Conservation (phyloP, 2,329 filamentous ascomycete genomes). For the Colletotrichum zoysiae region DNA sequence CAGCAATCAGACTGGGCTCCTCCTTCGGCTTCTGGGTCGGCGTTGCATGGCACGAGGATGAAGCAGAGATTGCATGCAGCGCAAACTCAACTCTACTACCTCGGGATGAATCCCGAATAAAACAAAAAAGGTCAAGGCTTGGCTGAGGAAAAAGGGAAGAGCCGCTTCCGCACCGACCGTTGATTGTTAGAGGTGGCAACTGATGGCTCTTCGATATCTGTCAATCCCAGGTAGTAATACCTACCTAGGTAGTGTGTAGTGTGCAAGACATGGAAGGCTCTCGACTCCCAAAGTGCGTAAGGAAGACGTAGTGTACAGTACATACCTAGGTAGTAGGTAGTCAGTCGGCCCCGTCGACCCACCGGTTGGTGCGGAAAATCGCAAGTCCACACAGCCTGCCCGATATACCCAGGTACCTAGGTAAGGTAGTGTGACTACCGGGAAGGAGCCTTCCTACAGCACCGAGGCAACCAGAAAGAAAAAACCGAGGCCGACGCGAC, state of each 20-base stretch:
- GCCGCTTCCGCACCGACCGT: conserved; percentile 2
- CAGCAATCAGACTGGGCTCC: conserved; percentile 6
- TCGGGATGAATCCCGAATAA: conserved; percentile 3
- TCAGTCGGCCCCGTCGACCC: conserved; percentile 6
- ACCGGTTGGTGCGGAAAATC: conserved; percentile 5
- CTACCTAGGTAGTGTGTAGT: no score
- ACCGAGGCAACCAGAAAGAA: background rate
- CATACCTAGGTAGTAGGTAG: no score
- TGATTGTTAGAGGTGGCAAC: conserved; percentile 5
- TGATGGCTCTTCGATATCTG: background rate
- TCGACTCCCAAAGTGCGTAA: background rate
- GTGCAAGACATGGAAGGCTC: conserved; percentile 10
- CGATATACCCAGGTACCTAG: no score
- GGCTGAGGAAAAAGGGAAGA: background rate
- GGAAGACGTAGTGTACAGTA: background rate
- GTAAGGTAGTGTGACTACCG: background rate
- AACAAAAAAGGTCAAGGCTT: background rate
- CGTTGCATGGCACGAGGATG: conserved; percentile 18
- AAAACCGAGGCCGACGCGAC: background rate
- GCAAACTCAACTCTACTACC: conserved; percentile 22
- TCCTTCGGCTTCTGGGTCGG: conserved; percentile 9
- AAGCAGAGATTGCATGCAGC: conserved; percentile 11
- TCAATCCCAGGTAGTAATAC: background rate
- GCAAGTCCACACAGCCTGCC: conserved; percentile 16
- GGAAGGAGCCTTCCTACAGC: background rate